A percentile compares a stretch with the other conserved stretches of the same genome.
Conservation (phyloP, 495 filamentous ascomycete species). For the Aeminium ludgeri region DNA sequence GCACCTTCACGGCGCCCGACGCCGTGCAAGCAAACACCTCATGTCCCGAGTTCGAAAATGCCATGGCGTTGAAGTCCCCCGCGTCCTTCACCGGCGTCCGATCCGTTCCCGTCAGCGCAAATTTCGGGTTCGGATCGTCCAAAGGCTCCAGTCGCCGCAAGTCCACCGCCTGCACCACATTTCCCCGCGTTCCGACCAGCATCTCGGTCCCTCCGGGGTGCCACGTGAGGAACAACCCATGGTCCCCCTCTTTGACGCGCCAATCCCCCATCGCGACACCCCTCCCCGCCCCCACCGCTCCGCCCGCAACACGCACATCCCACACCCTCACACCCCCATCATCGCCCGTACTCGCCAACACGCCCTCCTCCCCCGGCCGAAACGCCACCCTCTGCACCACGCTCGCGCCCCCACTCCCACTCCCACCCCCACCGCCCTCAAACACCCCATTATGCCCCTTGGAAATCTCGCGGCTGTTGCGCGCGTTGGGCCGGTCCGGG, state of each 20-base stretch:
- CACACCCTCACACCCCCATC: constrained; percentile 83
- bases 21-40: constrained; percentile 67
- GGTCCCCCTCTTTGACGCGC: constrained; percentile 15
- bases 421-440: constrained; percentile 30
- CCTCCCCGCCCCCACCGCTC: constrained; percentile 63
- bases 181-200: constrained; percentile 71
- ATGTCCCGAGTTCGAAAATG: constrained; percentile 60
- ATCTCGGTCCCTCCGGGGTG: constrained; percentile 68
- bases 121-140: constrained; percentile 1
- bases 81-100: neutral
- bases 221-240: constrained; percentile 33
- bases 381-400: constrained; percentile 76
- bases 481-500: constrained; percentile 12
- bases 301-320: constrained; percentile 77
- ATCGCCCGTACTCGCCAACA: constrained; percentile 66
- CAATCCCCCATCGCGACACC: constrained; percentile 48
- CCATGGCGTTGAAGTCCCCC: constrained; percentile 14
- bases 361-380: constrained; percentile 74
- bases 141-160: constrained; percentile 1
- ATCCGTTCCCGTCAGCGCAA: neutral
- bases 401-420: too few relatives aligned
- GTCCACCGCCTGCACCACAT: constrained; percentile 9
- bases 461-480: constrained; percentile 33
- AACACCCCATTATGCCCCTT: constrained; percentile 9
- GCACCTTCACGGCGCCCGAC: constrained; percentile 65